Percentiles rank a stretch among this genome's conserved stretches.
Conservation (phyloP, 2,329 filamentous ascomycete species). For the Hypoxylon sp. region DNA sequence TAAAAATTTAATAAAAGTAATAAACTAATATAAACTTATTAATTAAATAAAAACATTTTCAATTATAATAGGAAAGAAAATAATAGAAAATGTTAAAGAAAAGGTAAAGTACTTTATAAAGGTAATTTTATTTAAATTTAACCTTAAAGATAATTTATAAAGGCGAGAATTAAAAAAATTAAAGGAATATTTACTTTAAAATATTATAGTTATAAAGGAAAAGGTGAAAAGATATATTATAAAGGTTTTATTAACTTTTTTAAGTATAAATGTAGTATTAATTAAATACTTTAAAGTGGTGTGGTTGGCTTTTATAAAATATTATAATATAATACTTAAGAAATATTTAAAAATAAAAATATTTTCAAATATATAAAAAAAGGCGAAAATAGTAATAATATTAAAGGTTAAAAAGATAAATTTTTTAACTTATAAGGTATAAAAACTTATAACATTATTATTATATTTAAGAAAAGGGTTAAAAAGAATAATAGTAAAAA, state of each 20-base stretch:
- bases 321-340: slow-evolving; percentile 19
- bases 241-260: slow-evolving; percentile 10
- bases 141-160: not conserved
- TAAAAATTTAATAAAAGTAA: slow-evolving; percentile 17
- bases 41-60: slow-evolving; percentile 4
- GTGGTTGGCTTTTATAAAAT: slow-evolving; percentile 1
- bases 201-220: slow-evolving; percentile 6
- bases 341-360: slow-evolving; percentile 14
- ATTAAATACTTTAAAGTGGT: slow-evolving; percentile 16
- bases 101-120: too few relatives aligned
- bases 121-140: too few relatives aligned
- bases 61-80: slow-evolving; percentile 4
- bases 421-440: slow-evolving; percentile 16
- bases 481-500: not conserved
- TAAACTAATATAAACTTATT: slow-evolving; percentile 14
- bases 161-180: not conserved
- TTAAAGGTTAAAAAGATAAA: slow-evolving; percentile 23
- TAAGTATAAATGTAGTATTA: slow-evolving; percentile 2
- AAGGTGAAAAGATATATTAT: slow-evolving; percentile 18
- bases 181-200: slow-evolving; percentile 12
- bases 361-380: slow-evolving; percentile 18
- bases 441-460: slow-evolving; percentile 18
- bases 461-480: not conserved
- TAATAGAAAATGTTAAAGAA: too few relatives aligned
- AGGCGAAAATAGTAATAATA: slow-evolving; percentile 18